Percentiles rank a stretch among this genome's conserved stretches.
Evolutionary conservation across 768 basidiomycete species (phyloP).

Genomic region (Lactarius sanguifluus): DNA sequence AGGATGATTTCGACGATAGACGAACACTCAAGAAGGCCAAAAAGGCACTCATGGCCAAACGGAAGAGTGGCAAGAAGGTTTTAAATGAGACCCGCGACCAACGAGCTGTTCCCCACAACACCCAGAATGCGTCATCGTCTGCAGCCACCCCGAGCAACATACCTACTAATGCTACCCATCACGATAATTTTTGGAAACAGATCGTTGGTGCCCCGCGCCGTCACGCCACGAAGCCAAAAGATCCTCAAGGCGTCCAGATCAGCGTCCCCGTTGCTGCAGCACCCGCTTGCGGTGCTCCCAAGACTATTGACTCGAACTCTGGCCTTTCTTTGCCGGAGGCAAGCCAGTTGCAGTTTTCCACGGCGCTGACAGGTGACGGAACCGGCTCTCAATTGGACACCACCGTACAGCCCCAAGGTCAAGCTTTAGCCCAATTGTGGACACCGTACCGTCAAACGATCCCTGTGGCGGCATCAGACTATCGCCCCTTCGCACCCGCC

Average conservation of each 20-base stretch:
- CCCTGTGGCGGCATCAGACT: background rate
- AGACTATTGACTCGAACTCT: background rate
- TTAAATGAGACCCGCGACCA: background rate
- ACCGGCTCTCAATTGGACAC: background rate
- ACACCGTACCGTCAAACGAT: background rate
- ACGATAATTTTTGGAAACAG: slow-evolving; percentile 12
- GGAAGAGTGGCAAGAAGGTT: background rate
- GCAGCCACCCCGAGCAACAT: background rate
- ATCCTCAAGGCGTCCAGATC: background rate
- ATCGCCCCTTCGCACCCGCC: background rate
- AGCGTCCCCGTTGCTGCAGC: background rate
- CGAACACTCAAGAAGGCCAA: background rate
- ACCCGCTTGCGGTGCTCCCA: background rate
- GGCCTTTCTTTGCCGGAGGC: background rate
- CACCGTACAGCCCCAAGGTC: background rate
- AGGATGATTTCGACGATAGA: background rate
- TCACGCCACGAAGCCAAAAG: background rate
- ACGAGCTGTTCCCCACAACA: background rate
- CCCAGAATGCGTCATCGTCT: background rate
- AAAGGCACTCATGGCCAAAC: background rate
- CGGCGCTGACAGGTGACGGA: background rate
- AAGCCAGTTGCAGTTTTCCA: background rate
- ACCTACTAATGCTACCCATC: background rate
- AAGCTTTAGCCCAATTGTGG: background rate
- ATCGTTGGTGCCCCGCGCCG: background rate